Evolutionary conservation across 176 grass and related monocot species (phyloP), one percentile per base, ranked within the genome.

Genomic region (Zoysia japonica): DNA sequence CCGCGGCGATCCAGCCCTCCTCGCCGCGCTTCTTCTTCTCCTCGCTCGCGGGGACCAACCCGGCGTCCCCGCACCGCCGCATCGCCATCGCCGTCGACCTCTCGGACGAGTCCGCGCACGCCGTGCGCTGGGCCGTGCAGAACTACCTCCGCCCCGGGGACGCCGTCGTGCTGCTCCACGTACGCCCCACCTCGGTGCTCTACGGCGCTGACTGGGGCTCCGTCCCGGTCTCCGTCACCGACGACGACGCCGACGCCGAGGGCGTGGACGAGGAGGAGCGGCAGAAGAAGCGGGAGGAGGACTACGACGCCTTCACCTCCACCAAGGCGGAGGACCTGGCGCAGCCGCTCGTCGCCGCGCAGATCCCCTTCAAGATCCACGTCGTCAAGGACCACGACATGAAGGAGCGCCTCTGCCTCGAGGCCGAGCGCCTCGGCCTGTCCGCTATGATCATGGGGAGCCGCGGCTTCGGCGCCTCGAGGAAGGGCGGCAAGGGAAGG

Each of bases 131-230:
- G 93, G 90, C 93, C 20, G 93, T 97, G 37, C 88, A 97, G 70
- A 93, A 97, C 93, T 97, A 97, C 90, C 93, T 97, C 81, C 91
- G 93, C 40, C 93, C 88, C 3, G 93, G 88, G 7, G 93, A 97
- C 83, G 91, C 91, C 65, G 93, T 97, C 37, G 85, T 97, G 41
- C 88, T 97, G 40, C 86, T 97, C 48, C 93, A 97, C 78, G 93
- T 97, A 35, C 91, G 90, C 14, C 71, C 86, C 70, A 97, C 93
- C 15, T 89, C 88, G 47, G 88, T 90, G 11, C 85, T 97, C 67
- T 97, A 97, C 90, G 93, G 90, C 69, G 93, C 93, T 42, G 93
- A 97, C 71, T 97, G 93, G 93, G 93, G 93, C 65, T 97, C 90
- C 86, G 67, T 88, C 46, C 85, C 88, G 17, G 83, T 88, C 76